Conservation (phyloP, 1,139 yeast species). For the Lodderomyces pseudojiufengensis region DNA sequence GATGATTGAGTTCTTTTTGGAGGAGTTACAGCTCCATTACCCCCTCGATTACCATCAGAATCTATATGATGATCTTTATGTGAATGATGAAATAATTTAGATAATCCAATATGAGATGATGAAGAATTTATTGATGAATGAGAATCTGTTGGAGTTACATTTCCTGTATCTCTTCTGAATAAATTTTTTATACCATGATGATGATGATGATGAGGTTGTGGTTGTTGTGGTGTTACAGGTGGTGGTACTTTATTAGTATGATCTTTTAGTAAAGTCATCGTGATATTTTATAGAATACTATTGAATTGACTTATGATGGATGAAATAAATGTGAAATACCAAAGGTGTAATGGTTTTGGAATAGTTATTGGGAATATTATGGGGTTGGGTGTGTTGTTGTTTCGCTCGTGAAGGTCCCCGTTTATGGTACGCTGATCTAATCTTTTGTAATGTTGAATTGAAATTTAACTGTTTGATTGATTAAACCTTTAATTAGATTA, state of each 20-base stretch:
- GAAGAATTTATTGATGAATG: slow-evolving; percentile 9
- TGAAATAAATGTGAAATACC: no score
- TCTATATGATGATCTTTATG: slow-evolving; percentile 13
- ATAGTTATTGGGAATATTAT: no score
- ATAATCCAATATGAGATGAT: slow-evolving; percentile 22
- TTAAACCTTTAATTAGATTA: no score
- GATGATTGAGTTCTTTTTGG: slow-evolving; percentile 22
- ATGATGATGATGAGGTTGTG: slow-evolving; percentile 12
- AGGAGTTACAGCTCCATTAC: not conserved
- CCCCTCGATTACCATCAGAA: slow-evolving; percentile 1
- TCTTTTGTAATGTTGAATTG: no score
- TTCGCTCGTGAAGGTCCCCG: no score
- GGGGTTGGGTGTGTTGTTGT: no score
- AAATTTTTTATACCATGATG: slow-evolving; percentile 19
- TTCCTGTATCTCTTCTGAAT: slow-evolving; percentile 20
- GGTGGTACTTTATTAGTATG: no score
- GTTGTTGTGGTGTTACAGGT: slow-evolving; percentile 2
- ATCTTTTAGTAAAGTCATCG: not conserved
- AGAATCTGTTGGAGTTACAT: slow-evolving; percentile 6
- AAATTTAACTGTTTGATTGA: no score
- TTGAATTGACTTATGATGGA: not conserved
- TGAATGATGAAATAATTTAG: slow-evolving; percentile 24
- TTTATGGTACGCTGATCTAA: no score
- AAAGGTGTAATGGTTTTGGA: no score
- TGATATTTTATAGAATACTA: not conserved